Conservation (phyloP, 176 grass and related monocot species). For the Raddia distichophylla region DNA sequence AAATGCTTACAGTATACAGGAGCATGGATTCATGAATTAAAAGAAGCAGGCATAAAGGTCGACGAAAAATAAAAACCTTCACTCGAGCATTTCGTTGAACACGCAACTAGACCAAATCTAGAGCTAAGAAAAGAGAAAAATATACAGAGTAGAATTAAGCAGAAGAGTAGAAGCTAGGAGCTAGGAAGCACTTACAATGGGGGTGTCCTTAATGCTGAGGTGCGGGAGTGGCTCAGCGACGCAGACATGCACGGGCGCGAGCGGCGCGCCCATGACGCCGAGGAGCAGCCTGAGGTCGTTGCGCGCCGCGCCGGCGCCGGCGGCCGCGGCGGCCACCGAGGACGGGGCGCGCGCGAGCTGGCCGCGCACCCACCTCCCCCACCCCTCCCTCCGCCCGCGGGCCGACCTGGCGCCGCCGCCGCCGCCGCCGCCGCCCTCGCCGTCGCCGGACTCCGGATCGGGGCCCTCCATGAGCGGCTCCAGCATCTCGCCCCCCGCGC, state of each 20-base stretch:
- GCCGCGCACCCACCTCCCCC: slow-evolving; percentile 59
- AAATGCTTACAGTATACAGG: slow-evolving; percentile 36
- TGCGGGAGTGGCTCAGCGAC: slow-evolving; percentile 66
- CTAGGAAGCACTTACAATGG: slow-evolving; percentile 55
- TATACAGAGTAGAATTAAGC: not conserved
- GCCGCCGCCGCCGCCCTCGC: slow-evolving; percentile 1
- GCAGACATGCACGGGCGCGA: slow-evolving; percentile 72
- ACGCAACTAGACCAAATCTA: slow-evolving; percentile 16
- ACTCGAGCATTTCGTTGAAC: slow-evolving; percentile 40
- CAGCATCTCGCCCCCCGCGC: slow-evolving; percentile 51
- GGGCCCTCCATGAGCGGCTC: slow-evolving; percentile 82
- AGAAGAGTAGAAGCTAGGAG: no score
- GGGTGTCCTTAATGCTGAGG: slow-evolving; percentile 79
- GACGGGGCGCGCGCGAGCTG: slow-evolving; percentile 52
- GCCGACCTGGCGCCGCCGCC: slow-evolving; percentile 1
- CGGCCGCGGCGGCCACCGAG: slow-evolving; percentile 5
- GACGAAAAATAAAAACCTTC: not conserved
- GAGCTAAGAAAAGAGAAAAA: not conserved
- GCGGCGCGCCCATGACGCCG: slow-evolving; percentile 72
- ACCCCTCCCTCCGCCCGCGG: slow-evolving; percentile 54
- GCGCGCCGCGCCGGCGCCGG: slow-evolving; percentile 40
- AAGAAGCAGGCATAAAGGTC: not conserved
- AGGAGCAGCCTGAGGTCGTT: slow-evolving; percentile 67
- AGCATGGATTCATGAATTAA: slow-evolving; percentile 24
- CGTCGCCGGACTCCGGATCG: slow-evolving; percentile 61